Base-by-base conservation (phyloP, 2,329 filamentous ascomycete genomes). In the Teratosphaeria nubilosa region DNA sequence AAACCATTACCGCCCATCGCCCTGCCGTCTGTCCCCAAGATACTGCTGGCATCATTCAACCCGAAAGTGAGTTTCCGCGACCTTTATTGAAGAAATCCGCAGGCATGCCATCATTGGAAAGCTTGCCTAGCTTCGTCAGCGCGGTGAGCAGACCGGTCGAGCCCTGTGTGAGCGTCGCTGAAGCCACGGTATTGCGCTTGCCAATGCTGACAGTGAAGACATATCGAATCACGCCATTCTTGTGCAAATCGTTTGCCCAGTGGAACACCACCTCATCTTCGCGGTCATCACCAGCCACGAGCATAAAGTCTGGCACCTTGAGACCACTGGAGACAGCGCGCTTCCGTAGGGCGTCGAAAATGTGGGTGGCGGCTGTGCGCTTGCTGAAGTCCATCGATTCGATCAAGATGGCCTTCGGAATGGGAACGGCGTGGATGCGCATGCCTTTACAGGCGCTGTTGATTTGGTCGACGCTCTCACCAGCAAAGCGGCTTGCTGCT, bases 201-300 rank as follows among this genome's bases (percentile, higher is more conserved):
- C 91, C 91, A 37, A 97, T 77, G 63, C 89, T 95, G 24, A 96
- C 91, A 1, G 91, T 96, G 61, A 87, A 85, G 3, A 94, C 88
- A 57, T 90, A 80, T 54, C 66, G 57, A 53, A 78, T 63, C 10
- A 63, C 60, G 16, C 64, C 68, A 2, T 84, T 75, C 51, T 91
- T 80, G 2, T 76, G 75, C 11, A 96, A 76, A 54, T 83, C 80
- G 74, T 96, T 96, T 20, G 92, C 94, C 92, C 94, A 97, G 62
- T 86, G 86, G 76, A 96, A 97, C 22, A 96, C 87, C 65, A 90
- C 87, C 70, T 97, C 92, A 64, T 97, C 94, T 65, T 96, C 92
- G 32, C 92, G 86, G 50, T 91, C 90, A 68, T 96, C 91, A 41
- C 92, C 92, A 34, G 91, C 83, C 6, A 96, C 88, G 76, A 96